Base-by-base conservation (phyloP, 768 basidiomycete species). In the Mycena vulgaris region DNA sequence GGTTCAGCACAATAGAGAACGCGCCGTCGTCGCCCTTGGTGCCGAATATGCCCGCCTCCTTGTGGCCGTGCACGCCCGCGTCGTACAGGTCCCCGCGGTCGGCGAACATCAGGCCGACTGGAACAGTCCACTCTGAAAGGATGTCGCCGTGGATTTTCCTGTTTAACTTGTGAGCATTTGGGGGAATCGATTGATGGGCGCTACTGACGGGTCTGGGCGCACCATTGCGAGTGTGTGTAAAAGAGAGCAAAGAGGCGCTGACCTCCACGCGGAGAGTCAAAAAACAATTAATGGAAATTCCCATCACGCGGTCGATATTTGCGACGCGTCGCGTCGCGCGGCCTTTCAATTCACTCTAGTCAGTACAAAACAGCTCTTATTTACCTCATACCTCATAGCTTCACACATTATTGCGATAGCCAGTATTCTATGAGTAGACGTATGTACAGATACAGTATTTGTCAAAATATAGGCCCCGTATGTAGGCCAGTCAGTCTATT, bases 1-100 rank as follows among this genome's bases (percentile, higher is more conserved):
- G n/a, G 25, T 73, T 73, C 19, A 73, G 23, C 16, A 73, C 72
- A 31, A 73, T 70, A n/a, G 68, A 66, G 39, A 67, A 73, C 35
- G 72, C 72, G 64, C 72, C 72, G 1, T 37, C 62, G 5, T 66
- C 51, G 23, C 8, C 42, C 27, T 59, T 48, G 7, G 68, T 67
- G 23, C 72, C 68, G 27, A 63, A 69, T 35, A 73, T 73, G 8
- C 72, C 72, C 11, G 68, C 39, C 45, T 64, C 33, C 3, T 14
- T 59, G 13, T 17, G 30, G 21, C 65, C 68, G 47, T 73, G 72
- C 1, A 73, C 45, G 21, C 68, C 68, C 16, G 72, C 59, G 8
- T 66, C 11, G 52, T 53, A 67, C 10, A 67, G 27, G 42, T 73
- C 72, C 23, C 2, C 23, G 5, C 72, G 58, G 56, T 70, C 68